These are phyloP conservation scores for Heritiera fomes DNA, from an alignment of 345 rosid genomes.

Conservation along the genomic window DNA sequence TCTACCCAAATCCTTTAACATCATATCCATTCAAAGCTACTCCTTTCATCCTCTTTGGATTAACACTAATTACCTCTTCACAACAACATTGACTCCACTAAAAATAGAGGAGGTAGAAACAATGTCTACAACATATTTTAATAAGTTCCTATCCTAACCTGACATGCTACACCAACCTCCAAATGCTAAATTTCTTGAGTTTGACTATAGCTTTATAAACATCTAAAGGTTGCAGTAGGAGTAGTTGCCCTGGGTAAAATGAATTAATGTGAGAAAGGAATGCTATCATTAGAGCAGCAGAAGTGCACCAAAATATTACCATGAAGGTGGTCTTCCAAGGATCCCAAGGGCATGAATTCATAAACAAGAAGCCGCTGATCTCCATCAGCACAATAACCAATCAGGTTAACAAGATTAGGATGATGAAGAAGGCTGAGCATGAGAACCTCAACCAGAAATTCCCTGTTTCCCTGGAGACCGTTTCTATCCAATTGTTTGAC, in stretches of 20 bases:
- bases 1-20: background rate
- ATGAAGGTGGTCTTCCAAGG: constrained; percentile 97
- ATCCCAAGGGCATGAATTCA: constrained; percentile 96
- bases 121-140: background rate
- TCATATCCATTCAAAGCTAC: background rate
- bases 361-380: constrained; percentile 98
- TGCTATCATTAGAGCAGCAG: background rate
- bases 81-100: background rate
- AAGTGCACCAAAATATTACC: constrained; percentile 48
- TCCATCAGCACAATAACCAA: constrained; percentile 99
- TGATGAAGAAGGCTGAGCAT: constrained; percentile 99
- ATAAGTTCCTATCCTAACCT: background rate
- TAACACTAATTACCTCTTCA: background rate
- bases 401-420: constrained; percentile 86
- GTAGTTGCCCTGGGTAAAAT: background rate
- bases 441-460: constrained; percentile 96
- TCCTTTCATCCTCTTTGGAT: background rate
- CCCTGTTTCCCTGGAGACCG: constrained; percentile 98
- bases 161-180: background rate
- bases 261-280: background rate
- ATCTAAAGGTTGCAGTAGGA: background rate
- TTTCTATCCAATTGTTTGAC: constrained; percentile 94
- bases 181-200: background rate
- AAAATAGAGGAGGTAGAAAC: background rate
- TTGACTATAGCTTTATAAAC: background rate